phyloP scores from a whole-genome alignment of 768 basidiomycete genomes.

The Neoboletus subvelutipes region DNA sequence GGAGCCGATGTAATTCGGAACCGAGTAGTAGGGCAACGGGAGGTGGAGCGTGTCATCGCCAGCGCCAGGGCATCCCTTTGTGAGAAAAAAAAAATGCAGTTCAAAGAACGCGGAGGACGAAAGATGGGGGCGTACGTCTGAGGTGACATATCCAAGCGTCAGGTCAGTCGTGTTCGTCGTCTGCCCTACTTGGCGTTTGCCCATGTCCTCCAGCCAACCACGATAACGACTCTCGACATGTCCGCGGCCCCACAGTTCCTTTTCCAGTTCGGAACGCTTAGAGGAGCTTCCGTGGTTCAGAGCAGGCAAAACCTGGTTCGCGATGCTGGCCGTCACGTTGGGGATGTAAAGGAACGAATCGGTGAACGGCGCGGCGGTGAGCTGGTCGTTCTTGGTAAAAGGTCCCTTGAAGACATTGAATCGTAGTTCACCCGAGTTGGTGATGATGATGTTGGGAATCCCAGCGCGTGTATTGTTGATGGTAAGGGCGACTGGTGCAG shows the following conservation, averaged over 20 bases:
- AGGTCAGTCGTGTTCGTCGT: conserved; percentile 43
- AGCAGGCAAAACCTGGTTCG: conserved; percentile 50
- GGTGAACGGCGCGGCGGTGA: conserved; percentile 69
- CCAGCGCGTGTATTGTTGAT: conserved; percentile 62
- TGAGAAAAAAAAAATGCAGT: no score
- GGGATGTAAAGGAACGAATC: conserved; percentile 65
- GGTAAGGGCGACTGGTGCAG: conserved; percentile 53
- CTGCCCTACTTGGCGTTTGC: conserved; percentile 28
- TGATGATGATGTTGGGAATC: conserved; percentile 63
- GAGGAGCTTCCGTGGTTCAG: conserved; percentile 46
- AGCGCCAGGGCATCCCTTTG: conserved; percentile 64
- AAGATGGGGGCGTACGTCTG: conserved; percentile 48
- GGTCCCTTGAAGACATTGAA: conserved; percentile 66
- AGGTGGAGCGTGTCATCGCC: conserved; percentile 73
- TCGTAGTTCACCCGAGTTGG: conserved; percentile 62
- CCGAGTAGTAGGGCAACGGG: conserved; percentile 53
- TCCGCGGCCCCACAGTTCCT: conserved; percentile 40
- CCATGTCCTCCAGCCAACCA: conserved; percentile 62
- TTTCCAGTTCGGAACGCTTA: conserved; percentile 16
- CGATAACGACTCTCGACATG: conserved; percentile 51
- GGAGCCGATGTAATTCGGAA: conserved; percentile 61
- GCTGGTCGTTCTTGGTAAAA: conserved; percentile 80
- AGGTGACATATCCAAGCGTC: conserved; percentile 75
- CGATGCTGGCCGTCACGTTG: conserved; percentile 49
- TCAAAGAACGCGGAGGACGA: not conserved